phyloP scores from a whole-genome alignment of 495 filamentous ascomycete genomes.

The Penicilliopsis zonata region DNA sequence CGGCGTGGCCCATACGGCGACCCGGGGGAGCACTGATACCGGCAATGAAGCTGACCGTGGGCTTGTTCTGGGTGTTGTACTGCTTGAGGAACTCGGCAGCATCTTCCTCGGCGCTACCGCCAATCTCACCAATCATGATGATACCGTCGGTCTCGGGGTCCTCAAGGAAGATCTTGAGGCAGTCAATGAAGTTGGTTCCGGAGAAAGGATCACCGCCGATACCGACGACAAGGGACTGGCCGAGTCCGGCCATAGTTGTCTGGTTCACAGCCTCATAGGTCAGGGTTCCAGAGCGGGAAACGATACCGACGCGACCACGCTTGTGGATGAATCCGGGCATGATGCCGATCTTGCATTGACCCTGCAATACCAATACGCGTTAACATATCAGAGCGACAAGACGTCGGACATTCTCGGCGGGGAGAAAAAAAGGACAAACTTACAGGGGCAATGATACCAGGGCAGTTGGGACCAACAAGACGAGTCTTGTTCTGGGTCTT shows the following conservation, averaged over 20 bases:
- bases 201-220: conserved; percentile 99
- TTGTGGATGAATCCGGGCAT: conserved; percentile 99
- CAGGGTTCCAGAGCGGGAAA: conserved; percentile 93
- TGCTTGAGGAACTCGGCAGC: conserved; percentile 89
- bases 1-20: conserved; percentile 96
- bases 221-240: conserved; percentile 94
- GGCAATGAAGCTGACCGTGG: conserved; percentile 94
- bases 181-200: conserved; percentile 99
- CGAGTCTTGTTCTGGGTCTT: conserved; percentile 97
- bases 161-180: conserved; percentile 89
- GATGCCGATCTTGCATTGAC: conserved; percentile 99
- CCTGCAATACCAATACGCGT: conserved; percentile 36
- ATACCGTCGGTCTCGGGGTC: conserved; percentile 97
- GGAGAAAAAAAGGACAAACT: conserved; percentile 10
- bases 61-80: conserved; percentile 87
- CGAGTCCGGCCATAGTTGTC: conserved; percentile 91
- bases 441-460: conserved; percentile 88
- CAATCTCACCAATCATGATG: conserved; percentile 99
- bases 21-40: conserved; percentile 95
- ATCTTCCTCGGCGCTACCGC: conserved; percentile 94
- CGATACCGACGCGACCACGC: conserved; percentile 95
- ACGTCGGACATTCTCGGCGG: conserved; percentile 1
- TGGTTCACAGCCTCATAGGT: conserved; percentile 99
- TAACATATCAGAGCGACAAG: conserved; percentile 3
- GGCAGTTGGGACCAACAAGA: conserved; percentile 95